Base-by-base conservation (phyloP, 129 eudicot genomes). In the Pulicaria dysenterica region DNA sequence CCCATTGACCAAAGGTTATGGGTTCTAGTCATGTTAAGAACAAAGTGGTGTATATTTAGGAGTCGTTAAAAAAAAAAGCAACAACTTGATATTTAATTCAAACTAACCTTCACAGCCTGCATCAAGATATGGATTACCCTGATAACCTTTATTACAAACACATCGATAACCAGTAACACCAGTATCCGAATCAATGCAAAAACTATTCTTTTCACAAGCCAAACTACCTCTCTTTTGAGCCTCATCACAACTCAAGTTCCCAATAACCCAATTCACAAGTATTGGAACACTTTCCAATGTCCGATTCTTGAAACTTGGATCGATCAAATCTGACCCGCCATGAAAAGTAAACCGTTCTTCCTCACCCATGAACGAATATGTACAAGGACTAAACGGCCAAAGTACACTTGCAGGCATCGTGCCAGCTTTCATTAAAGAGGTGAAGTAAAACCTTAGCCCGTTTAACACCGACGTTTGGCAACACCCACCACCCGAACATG, bases 401-500 rank as follows among this genome's bases (percentile, higher is more conserved):
- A 47, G n/a, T n/a, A n/a, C 9, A 14, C 4, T 10, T 9, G 53
- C 13, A 5, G 9, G 53, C n/a, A 9, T 47, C 0, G 3, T 47
- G 13, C 14, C 14, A 47, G 53, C 4, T 19, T 48, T 44, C 42
- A 3, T 11, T 9, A 72, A 7, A 37, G 4, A 36, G 5, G 19
- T 40, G 40, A 7, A 9, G 40, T 56, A 77, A 51, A 8, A 57
- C 16, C 58, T 62, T 8, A 70, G 16, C 4, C 81, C 82, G 16
- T 42, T 83, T 1, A 83, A 80, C 5, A 85, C 17, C 1, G 79
- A 12, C 0, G 79, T 75, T 65, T 86, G 82, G 65, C 91, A 83
- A 63, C 91, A 86, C 0, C 91, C 91, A 4, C 56, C 38, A 4
- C 91, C 84, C 38, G 60, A 44, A 63, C 91, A 86, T 8, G 12